Conservation (phyloP, 2,329 filamentous ascomycete species). For the Nothopassalora personata region DNA sequence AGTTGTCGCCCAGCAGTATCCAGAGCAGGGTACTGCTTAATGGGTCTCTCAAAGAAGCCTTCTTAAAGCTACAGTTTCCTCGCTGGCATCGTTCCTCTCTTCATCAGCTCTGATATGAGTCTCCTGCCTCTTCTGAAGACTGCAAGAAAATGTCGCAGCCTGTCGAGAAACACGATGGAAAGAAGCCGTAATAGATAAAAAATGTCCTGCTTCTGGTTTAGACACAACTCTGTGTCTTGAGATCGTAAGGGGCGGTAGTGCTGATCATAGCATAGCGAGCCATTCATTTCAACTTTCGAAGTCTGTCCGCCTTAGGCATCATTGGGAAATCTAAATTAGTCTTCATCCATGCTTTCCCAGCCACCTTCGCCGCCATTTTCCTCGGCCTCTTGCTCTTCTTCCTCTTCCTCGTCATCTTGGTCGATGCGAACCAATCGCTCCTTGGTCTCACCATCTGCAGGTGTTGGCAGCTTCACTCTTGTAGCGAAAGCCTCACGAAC, state of each 20-base stretch:
- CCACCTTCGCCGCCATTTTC: conserved; percentile 33
- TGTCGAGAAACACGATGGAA: no score
- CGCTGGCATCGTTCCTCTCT: no score
- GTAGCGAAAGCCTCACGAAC: conserved; percentile 79
- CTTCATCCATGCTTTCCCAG: conserved; percentile 36
- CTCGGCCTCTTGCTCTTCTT: conserved; percentile 52
- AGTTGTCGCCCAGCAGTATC: no score
- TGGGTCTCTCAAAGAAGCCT: no score
- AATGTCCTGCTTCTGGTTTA: no score
- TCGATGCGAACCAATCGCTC: conserved; percentile 74
- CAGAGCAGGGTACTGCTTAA: no score
- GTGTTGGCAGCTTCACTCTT: conserved; percentile 51
- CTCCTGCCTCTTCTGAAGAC: no score
- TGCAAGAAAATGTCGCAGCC: no score
- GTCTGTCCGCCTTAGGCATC: background rate
- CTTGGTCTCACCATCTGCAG: conserved; percentile 54
- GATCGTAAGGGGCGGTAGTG: background rate
- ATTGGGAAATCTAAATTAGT: conserved; percentile 16
- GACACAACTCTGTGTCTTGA: background rate
- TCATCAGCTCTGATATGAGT: no score
- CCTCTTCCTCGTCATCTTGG: conserved; percentile 60
- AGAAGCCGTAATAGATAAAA: no score
- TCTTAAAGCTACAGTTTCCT: no score
- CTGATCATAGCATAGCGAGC: background rate
- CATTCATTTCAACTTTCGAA: background rate